Percentiles rank a stretch among this genome's conserved stretches.
These are phyloP conservation scores for Capillidium rhysosporum DNA, from an alignment of 371 early-diverging fungal genomes.

Conservation along the genomic window DNA sequence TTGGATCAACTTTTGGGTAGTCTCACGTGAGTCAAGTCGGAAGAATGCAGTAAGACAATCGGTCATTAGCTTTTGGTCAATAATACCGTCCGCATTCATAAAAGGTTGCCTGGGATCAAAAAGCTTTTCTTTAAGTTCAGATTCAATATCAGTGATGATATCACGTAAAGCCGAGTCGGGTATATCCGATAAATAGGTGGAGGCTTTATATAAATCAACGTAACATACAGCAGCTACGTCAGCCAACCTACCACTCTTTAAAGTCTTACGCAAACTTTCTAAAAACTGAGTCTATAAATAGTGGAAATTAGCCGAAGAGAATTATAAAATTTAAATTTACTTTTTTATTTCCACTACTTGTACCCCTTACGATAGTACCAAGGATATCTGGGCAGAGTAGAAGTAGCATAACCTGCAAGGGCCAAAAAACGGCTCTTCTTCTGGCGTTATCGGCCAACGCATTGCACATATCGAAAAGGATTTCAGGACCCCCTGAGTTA, in stretches of 20 bases:
- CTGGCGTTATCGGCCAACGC: constrained; percentile 43
- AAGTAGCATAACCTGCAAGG: constrained; percentile 57
- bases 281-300: constrained; percentile 40
- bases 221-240: constrained; percentile 59
- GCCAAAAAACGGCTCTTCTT: constrained; percentile 56
- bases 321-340: not conserved
- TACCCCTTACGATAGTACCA: constrained; percentile 14
- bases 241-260: constrained; percentile 33
- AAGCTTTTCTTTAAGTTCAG: constrained; percentile 43
- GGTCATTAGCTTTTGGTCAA: constrained; percentile 39
- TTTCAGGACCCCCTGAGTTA: constrained; percentile 22
- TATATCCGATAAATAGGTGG: constrained; percentile 38
- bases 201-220: constrained; percentile 61
- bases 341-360: not conserved
- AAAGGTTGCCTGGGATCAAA: constrained; percentile 37
- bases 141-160: constrained; percentile 52
- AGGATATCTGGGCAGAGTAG: constrained; percentile 64
- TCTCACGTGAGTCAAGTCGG: constrained; percentile 43
- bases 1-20: constrained; percentile 41
- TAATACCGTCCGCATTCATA: constrained; percentile 27
- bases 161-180: constrained; percentile 40
- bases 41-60: constrained; percentile 57
- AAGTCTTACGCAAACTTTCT: constrained; percentile 34
- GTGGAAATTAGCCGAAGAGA: not conserved
- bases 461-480: constrained; percentile 53